phyloP scores from a whole-genome alignment of 352 stramenopile species.

The Phytophthora cryptogea region DNA sequence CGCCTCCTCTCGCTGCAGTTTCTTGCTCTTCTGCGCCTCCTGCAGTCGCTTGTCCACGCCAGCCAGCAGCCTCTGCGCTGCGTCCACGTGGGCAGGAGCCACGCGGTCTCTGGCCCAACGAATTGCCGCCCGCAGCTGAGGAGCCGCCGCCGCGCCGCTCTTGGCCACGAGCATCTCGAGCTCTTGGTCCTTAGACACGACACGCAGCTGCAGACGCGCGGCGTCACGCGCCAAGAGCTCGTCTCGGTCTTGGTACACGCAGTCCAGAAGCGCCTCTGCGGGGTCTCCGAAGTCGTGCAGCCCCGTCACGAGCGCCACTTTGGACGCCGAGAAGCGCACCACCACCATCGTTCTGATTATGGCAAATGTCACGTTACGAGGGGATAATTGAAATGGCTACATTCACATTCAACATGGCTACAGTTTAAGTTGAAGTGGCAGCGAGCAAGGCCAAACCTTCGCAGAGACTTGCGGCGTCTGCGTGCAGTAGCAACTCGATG shows the following conservation, averaged over 20 bases:
- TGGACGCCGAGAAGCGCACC: constrained; percentile 72
- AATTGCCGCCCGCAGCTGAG: constrained; percentile 53
- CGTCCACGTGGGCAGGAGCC: constrained; percentile 30
- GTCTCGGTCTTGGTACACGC: constrained; percentile 70
- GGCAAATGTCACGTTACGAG: constrained; percentile 4
- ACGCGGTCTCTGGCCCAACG: constrained; percentile 47
- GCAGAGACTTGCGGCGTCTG: constrained; percentile 21
- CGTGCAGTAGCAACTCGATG: constrained; percentile 27
- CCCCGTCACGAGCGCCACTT: constrained; percentile 67
- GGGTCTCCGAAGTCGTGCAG: constrained; percentile 76
- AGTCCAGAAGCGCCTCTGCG: constrained; percentile 45
- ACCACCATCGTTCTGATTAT: constrained; percentile 27
- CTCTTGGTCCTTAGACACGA: constrained; percentile 67
- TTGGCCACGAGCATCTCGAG: constrained; percentile 56
- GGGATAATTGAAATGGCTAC: constrained; percentile 4
- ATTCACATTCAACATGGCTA: constrained; percentile 4
- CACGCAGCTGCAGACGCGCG: constrained; percentile 37
- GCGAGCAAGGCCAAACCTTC: constrained; percentile 15
- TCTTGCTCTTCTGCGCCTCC: constrained; percentile 45
- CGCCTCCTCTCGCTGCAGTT: constrained; percentile 45
- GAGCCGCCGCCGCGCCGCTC: constrained; percentile 39
- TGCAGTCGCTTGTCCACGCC: constrained; percentile 49
- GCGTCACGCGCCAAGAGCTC: constrained; percentile 59
- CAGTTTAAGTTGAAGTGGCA: constrained; percentile 18
- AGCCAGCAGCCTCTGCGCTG: constrained; percentile 40